Base-by-base conservation (phyloP, 139 green algal species). In the Pseudopediastrum boryanum region DNA sequence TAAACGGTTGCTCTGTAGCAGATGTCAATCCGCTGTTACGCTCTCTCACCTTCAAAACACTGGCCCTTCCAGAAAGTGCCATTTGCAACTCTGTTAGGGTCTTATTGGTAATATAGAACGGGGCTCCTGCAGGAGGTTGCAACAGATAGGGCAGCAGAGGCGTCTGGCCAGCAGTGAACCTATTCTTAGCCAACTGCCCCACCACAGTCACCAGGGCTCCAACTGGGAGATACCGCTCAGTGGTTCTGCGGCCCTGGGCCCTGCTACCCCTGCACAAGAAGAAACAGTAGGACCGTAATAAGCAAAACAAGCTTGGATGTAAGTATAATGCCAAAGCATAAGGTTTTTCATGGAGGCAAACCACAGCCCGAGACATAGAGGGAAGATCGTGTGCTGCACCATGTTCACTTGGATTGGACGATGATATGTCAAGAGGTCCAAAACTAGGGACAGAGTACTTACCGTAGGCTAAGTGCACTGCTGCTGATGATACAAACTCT, bases 191-290 rank as follows among this genome's bases (percentile, higher is more conserved):
- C n/a, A 89, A 76, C 79, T 91, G 81, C 2, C 86, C 86, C 0
- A 91, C 79, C 9, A 88, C 78, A 7, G 84, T 91, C 2, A 91
- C 58, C 16, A 85, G 58, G 2, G 83, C 77, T 16, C 85, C 79
- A 19, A 85, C 54, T 6, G 86, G 84, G 35, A 91, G 38, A 61
- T 81, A 91, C 3, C 78, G 75, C 71, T 82, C 76, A 4, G 64
- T 82, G 27, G 43, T 65, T 29, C 69, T 75, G 64, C 68, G 52
- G 19, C 76, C 76, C 54, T 82, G 76, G 19, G 62, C 64, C 13
- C 74, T 44, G 4, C 63, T 38, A 12, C 74, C 74, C 19, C 74
- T 83, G 65, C 54, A 63, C 52, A 25, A 10, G 33, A 5, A 59
- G 1, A 9, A 58, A 16, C 7, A 29, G 36, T 21, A 31, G 31